Conservation (phyloP, 2,329 filamentous ascomycete genomes). For the Beauveria bassiana region DNA sequence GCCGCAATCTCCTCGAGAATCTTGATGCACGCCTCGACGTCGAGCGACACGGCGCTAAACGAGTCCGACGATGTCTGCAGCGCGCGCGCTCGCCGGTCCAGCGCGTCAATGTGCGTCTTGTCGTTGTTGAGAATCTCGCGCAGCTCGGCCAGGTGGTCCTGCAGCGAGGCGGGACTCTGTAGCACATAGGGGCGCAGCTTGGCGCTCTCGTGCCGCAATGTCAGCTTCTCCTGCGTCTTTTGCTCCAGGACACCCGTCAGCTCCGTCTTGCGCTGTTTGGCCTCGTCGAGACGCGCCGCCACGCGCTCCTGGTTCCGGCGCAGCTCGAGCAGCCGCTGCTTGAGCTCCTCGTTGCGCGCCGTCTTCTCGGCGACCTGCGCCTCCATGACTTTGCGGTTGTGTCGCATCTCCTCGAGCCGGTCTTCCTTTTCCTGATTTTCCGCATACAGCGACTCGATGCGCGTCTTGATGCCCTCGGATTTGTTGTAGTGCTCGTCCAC, state of each 20-base stretch:
- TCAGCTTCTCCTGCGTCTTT: conserved; percentile 60
- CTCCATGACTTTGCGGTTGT: conserved; percentile 73
- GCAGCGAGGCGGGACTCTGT: conserved; percentile 77
- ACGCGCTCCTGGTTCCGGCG: conserved; percentile 77
- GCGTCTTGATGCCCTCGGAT: conserved; percentile 73
- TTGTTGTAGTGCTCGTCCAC: conserved; percentile 95
- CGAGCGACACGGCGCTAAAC: conserved; percentile 73
- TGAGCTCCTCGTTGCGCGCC: conserved; percentile 78
- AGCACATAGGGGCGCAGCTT: conserved; percentile 89
- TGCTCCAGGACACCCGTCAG: conserved; percentile 66
- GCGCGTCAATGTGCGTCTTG: conserved; percentile 75
- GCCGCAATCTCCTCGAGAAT: conserved; percentile 77
- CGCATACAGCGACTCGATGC: conserved; percentile 76
- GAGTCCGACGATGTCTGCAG: conserved; percentile 89
- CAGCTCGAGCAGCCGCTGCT: conserved; percentile 71
- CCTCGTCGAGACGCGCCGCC: conserved; percentile 71
- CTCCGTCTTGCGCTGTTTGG: conserved; percentile 70
- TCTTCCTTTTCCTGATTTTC: conserved; percentile 84
- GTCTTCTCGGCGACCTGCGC: conserved; percentile 77
- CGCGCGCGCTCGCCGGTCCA: conserved; percentile 81
- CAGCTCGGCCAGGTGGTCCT: conserved; percentile 73
- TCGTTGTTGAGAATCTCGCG: conserved; percentile 70
- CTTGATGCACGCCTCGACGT: conserved; percentile 82
- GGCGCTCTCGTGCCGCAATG: conserved; percentile 72
- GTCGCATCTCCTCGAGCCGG: conserved; percentile 71